Evolutionary conservation across 1,284 basidiomycete genomes (phyloP), one percentile per base, ranked within the genome.

Genomic region (Kalmanozyma brasiliensis): DNA sequence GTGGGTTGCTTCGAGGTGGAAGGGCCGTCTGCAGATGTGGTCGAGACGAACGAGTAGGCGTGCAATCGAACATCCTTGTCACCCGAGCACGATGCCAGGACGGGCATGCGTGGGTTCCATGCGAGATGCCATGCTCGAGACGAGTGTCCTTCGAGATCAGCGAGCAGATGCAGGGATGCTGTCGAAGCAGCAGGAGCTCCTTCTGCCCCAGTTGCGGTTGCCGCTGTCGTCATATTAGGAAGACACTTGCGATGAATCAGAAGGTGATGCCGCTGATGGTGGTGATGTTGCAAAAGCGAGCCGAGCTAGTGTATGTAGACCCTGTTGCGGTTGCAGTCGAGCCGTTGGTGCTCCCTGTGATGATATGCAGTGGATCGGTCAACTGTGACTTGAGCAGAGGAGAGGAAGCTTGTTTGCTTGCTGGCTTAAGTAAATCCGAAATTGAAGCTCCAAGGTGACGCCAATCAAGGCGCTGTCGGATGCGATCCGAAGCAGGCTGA

Each of bases 21-120:
- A 37, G 46, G 42, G 17, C 43, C 60, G 43, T 52, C 48, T 47
- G 74, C 40, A 20, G 44, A 51, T 41, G 37, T 49, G 14, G 52
- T 56, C 55, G 44, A 57, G 9, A 63, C 44, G 17, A 82, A 75
- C 23, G 83, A 83, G 84, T 94, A 97, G 23, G 85, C 85, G 82
- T 92, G 95, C 53, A 98, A 83, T 37, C 93, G 87, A 56, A 98
- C 91, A 3, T 92, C 89, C 83, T 93, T 95, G 84, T 98, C 95
- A 8, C 91, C 89, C 3, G 94, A 97, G 82, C 94, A 98, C 6
- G 93, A 93, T 0, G 95, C 94, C 14, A 98, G 85, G 14, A 95
- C 82, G 0, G 91, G 87, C 62, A 90, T 87, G 7, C 86, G 84
- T 0, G 94, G 92, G 80, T 97, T 98, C 93, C 94, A 98, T 8